Conservation (phyloP, 129 eudicot species). For the Lonicera japonica region DNA sequence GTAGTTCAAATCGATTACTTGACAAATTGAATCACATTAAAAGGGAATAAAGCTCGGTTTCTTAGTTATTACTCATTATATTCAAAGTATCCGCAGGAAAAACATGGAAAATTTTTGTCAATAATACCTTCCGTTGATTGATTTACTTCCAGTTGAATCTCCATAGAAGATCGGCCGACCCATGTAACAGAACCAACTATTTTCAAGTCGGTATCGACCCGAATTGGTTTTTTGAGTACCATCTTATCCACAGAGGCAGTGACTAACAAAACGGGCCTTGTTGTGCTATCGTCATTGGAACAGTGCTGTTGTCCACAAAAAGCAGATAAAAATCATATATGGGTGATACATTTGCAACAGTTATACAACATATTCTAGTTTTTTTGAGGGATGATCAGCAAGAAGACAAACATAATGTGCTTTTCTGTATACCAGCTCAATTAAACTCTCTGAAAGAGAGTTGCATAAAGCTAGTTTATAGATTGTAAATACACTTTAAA, state of each 20-base stretch:
- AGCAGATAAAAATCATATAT: background rate
- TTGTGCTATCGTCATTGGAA: conserved; percentile 50
- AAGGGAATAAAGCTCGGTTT: background rate
- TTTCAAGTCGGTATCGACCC: conserved; percentile 56
- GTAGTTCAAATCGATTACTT: background rate
- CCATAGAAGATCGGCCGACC: conserved; percentile 97
- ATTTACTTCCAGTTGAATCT: conserved; percentile 79
- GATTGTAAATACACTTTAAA: background rate
- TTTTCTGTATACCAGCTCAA: too few relatives aligned
- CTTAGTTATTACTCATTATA: too few relatives aligned
- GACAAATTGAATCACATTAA: background rate
- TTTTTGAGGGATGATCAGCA: background rate
- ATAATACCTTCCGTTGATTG: conserved; percentile 49
- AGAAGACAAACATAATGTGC: conserved; percentile 6
- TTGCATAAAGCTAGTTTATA: background rate
- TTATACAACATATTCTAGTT: background rate
- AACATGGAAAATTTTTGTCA: too few relatives aligned
- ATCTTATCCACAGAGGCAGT: conserved; percentile 96
- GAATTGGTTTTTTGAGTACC: conserved; percentile 77
- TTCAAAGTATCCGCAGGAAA: too few relatives aligned
- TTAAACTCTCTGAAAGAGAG: background rate
- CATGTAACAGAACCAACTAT: conserved; percentile 85
- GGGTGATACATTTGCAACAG: background rate
- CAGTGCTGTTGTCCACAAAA: conserved; percentile 55
- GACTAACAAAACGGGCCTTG: conserved; percentile 64